A percentile compares a stretch with the other conserved stretches of the same genome.
Conservation (phyloP, 148 eudicot genomes). For the Heliosperma pusillum region DNA sequence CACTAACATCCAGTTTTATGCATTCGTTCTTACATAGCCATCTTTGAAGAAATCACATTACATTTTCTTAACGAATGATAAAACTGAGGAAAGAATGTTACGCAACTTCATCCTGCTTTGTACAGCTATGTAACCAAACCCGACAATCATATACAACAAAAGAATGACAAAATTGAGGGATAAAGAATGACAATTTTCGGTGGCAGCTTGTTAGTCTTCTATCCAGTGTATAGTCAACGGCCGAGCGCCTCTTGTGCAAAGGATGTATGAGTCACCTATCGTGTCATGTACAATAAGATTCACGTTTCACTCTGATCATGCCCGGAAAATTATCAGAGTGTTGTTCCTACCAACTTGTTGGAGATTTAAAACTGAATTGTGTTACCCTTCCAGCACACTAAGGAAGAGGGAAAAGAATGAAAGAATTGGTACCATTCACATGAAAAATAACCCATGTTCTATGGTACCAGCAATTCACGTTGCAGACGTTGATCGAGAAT, state of each 20-base stretch:
- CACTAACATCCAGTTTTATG: background rate
- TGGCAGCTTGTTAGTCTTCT: slow-evolving; percentile 50
- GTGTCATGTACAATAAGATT: slow-evolving; percentile 37
- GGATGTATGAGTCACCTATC: background rate
- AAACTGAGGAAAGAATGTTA: slow-evolving; percentile 13
- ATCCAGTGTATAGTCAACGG: slow-evolving; percentile 22
- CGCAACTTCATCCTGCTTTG: slow-evolving; percentile 19
- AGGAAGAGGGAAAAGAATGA: slow-evolving; percentile 48
- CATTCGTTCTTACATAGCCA: no score
- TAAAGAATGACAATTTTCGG: slow-evolving; percentile 11
- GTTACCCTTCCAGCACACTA: slow-evolving; percentile 26
- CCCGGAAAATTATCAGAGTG: slow-evolving; percentile 35
- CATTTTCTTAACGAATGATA: slow-evolving; percentile 11
- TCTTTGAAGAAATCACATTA: slow-evolving; percentile 10
- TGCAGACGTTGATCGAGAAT: slow-evolving; percentile 46
- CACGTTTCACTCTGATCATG: slow-evolving; percentile 23
- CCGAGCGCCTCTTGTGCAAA: slow-evolving; percentile 24
- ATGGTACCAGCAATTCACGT: slow-evolving; percentile 32
- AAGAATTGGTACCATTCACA: slow-evolving; percentile 34
- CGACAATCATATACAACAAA: slow-evolving; percentile 23
- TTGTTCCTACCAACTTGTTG: slow-evolving; percentile 26
- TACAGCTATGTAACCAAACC: background rate
- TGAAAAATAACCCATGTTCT: background rate
- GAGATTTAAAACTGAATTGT: slow-evolving; percentile 35
- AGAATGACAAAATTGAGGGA: slow-evolving; percentile 25